Percentiles rank a stretch among this genome's conserved stretches.
phyloP scores from a whole-genome alignment of 352 stramenopile species.

The Chrysophaeum taylorii region DNA sequence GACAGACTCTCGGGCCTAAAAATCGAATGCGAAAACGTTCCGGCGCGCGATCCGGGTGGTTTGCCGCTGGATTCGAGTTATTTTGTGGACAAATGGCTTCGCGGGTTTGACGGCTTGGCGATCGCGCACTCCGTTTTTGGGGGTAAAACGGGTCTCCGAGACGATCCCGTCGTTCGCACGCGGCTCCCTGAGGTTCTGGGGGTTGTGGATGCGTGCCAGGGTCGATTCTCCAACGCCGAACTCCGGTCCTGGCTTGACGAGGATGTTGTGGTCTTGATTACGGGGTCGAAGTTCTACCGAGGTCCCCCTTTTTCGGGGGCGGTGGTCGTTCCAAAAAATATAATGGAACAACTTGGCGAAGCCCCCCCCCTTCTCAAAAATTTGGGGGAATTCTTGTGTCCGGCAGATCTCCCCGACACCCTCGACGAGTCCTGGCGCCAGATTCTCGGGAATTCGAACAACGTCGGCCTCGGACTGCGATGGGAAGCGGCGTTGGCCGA shows the following conservation, averaged over 20 bases:
- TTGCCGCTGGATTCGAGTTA: constrained; percentile 31
- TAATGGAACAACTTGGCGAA: not conserved
- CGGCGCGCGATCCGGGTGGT: constrained; percentile 31
- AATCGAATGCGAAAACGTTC: constrained; percentile 29
- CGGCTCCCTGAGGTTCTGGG: constrained; percentile 31
- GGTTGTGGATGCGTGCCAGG: constrained; percentile 45
- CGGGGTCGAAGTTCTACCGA: constrained; percentile 46
- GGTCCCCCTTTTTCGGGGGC: constrained; percentile 30
- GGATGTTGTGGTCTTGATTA: constrained; percentile 44
- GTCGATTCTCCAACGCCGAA: constrained; percentile 39
- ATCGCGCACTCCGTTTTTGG: constrained; percentile 36
- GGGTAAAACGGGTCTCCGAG: constrained; percentile 42
- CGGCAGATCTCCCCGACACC: constrained; percentile 32
- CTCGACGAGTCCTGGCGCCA: constrained; percentile 34
- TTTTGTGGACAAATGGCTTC: too few species aligned
- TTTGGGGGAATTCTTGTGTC: not conserved
- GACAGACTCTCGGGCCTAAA: constrained; percentile 35
- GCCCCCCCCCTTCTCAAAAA: not conserved
- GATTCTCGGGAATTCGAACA: constrained; percentile 19
- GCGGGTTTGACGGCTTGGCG: constrained; percentile 21
- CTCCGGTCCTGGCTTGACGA: constrained; percentile 38
- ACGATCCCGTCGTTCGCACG: constrained; percentile 36
- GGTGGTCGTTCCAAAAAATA: not conserved
- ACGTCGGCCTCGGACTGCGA: constrained; percentile 40
- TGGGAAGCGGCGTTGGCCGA: constrained; percentile 43